These are phyloP conservation scores for Boletus pseudopeckii DNA, from an alignment of 768 basidiomycete genomes.

Conservation along the genomic window DNA sequence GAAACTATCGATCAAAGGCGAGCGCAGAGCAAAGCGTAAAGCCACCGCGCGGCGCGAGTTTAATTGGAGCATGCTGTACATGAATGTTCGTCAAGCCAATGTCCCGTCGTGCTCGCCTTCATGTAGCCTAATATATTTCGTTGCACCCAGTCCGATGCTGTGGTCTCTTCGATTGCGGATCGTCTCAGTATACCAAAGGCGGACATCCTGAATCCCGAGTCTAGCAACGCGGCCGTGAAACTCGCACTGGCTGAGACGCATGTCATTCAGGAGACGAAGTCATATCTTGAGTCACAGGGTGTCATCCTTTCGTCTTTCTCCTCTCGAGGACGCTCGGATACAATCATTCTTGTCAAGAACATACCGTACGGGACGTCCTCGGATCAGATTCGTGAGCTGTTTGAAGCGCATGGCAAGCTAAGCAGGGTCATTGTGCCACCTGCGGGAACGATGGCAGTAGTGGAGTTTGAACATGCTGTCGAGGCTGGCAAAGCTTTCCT, in stretches of 20 bases:
- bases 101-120: slow-evolving; percentile 15
- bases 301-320: slow-evolving; percentile 60
- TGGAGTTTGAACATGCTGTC: slow-evolving; percentile 72
- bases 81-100: slow-evolving; percentile 75
- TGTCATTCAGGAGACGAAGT: slow-evolving; percentile 91
- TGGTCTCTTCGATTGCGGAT: slow-evolving; percentile 84
- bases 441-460: slow-evolving; percentile 88
- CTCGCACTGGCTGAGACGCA: slow-evolving; percentile 96
- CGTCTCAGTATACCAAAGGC: slow-evolving; percentile 85
- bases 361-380: slow-evolving; percentile 87
- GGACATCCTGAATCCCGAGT: slow-evolving; percentile 83
- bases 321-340: slow-evolving; percentile 60
- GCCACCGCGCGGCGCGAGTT: slow-evolving; percentile 72
- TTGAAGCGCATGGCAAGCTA: slow-evolving; percentile 71
- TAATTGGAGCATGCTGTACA: slow-evolving; percentile 92
- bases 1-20: slow-evolving; percentile 57
- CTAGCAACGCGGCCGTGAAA: slow-evolving; percentile 83
- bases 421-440: slow-evolving; percentile 80
- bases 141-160: slow-evolving; percentile 79
- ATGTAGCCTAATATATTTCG: slow-evolving; percentile 20
- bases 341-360: slow-evolving; percentile 90
- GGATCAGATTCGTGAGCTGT: slow-evolving; percentile 74
- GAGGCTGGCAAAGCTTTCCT: slow-evolving; percentile 77
- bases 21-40: slow-evolving; percentile 57
- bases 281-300: slow-evolving; percentile 79